Conservation (phyloP, 2,329 filamentous ascomycete genomes). For the Thermomyces lanuginosus region DNA sequence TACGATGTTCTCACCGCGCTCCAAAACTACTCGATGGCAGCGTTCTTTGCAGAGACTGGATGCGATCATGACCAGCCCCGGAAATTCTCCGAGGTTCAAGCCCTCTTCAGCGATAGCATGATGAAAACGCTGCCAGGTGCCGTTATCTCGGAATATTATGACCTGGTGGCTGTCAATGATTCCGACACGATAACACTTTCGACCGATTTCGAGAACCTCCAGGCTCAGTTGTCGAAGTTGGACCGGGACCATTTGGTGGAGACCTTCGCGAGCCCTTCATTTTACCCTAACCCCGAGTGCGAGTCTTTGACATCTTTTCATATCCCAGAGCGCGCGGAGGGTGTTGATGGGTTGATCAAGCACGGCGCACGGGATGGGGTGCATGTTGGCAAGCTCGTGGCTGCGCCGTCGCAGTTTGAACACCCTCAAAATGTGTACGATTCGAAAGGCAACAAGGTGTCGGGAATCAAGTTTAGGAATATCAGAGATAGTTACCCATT, state of each 20-base stretch:
- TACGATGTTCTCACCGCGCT: slow-evolving; percentile 59
- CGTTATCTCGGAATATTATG: slow-evolving; percentile 36
- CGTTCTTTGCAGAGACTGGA: slow-evolving; percentile 39
- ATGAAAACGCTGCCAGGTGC: slow-evolving; percentile 42
- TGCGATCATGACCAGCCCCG: slow-evolving; percentile 39
- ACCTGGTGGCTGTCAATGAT: slow-evolving; percentile 44
- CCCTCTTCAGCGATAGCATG: slow-evolving; percentile 46
- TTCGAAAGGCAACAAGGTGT: slow-evolving; percentile 41
- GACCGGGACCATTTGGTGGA: slow-evolving; percentile 53
- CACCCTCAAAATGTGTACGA: slow-evolving; percentile 43
- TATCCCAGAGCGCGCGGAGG: slow-evolving; percentile 51
- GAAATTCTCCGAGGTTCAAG: slow-evolving; percentile 43
- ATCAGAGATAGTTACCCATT: too few species aligned
- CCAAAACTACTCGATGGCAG: slow-evolving; percentile 68
- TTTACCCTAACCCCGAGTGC: slow-evolving; percentile 48
- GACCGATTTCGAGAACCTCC: slow-evolving; percentile 56
- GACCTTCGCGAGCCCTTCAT: slow-evolving; percentile 40
- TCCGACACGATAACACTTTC: slow-evolving; percentile 44
- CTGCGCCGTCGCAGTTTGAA: slow-evolving; percentile 39
- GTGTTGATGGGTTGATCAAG: slow-evolving; percentile 55
- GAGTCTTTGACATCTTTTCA: slow-evolving; percentile 60
- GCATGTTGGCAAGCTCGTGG: slow-evolving; percentile 43
- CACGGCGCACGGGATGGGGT: slow-evolving; percentile 54
- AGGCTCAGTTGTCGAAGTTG: slow-evolving; percentile 57
- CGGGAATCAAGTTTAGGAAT: slow-evolving; percentile 49